A percentile compares a stretch with the other conserved stretches of the same genome.
Conservation (phyloP, 768 basidiomycete genomes). For the Suillus placidus region DNA sequence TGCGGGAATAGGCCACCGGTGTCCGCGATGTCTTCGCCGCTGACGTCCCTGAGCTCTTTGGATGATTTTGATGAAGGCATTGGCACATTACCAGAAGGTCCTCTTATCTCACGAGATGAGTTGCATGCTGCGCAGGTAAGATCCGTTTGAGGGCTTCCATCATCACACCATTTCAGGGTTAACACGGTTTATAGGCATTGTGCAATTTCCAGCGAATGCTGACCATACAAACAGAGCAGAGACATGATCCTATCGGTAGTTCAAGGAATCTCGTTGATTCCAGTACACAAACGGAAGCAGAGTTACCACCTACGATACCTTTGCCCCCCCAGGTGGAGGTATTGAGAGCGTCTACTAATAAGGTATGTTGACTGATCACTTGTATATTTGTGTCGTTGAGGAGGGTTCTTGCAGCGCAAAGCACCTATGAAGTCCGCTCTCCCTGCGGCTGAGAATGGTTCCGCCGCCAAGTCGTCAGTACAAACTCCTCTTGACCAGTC, state of each 20-base stretch:
- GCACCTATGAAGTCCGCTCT: slow-evolving; percentile 23
- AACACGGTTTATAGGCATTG: slow-evolving; percentile 37
- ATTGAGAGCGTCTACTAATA: slow-evolving; percentile 24
- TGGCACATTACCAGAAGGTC: slow-evolving; percentile 27
- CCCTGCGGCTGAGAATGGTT: slow-evolving; percentile 20
- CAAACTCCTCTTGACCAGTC: slow-evolving; percentile 22
- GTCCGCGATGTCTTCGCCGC: slow-evolving; percentile 68
- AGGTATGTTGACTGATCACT: slow-evolving; percentile 18
- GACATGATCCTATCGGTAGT: slow-evolving; percentile 1
- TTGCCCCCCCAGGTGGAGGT: slow-evolving; percentile 20
- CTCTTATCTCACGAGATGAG: slow-evolving; percentile 47
- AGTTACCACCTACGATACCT: slow-evolving; percentile 15
- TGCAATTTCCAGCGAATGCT: slow-evolving; percentile 38
- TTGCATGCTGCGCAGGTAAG: slow-evolving; percentile 62
- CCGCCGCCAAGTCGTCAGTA: slow-evolving; percentile 16
- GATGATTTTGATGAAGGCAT: slow-evolving; percentile 54
- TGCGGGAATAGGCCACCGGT: slow-evolving; percentile 7
- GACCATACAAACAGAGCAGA: slow-evolving; percentile 20
- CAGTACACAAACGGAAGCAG: slow-evolving; percentile 33
- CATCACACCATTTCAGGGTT: slow-evolving; percentile 14
- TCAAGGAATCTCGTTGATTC: slow-evolving; percentile 24
- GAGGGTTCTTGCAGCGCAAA: slow-evolving; percentile 33
- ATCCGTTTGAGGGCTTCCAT: slow-evolving; percentile 6
- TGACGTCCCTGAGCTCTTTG: slow-evolving; percentile 74
- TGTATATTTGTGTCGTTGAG: slow-evolving; percentile 9